Evolutionary conservation across 179 eudicot species (phyloP).

Genomic region (Silene noctiflora): DNA sequence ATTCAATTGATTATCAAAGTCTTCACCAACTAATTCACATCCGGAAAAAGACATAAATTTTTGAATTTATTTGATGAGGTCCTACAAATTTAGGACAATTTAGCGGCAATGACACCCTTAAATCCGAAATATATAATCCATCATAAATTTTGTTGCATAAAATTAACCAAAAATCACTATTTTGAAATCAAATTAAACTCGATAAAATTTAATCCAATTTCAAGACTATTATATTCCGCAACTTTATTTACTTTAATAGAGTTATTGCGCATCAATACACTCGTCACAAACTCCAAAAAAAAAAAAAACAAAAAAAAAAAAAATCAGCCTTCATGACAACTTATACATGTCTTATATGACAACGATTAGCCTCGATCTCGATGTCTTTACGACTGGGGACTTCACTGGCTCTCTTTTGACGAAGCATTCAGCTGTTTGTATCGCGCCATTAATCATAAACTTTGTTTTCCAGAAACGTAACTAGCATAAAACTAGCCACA

Average conservation of each 20-base stretch:
- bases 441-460: background rate
- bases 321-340: background rate
- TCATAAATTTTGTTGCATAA: no score
- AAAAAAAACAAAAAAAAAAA: background rate
- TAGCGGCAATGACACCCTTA: background rate
- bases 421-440: no score
- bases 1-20: no score
- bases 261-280: background rate
- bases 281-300: background rate
- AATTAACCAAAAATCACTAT: no score
- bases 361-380: conserved; percentile 27
- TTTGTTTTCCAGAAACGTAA: no score
- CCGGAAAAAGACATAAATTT: no score
- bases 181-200: no score
- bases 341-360: background rate
- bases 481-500: background rate
- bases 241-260: no score
- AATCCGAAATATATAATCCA: no score
- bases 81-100: background rate
- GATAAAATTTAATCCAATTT: no score
- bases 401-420: conserved; percentile 21
- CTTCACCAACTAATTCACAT: no score
- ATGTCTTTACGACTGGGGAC: conserved; percentile 12
- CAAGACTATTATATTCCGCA: no score
- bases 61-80: background rate